phyloP scores from a whole-genome alignment of 73 alveolate species.

The Symbiodinium pilosum region DNA sequence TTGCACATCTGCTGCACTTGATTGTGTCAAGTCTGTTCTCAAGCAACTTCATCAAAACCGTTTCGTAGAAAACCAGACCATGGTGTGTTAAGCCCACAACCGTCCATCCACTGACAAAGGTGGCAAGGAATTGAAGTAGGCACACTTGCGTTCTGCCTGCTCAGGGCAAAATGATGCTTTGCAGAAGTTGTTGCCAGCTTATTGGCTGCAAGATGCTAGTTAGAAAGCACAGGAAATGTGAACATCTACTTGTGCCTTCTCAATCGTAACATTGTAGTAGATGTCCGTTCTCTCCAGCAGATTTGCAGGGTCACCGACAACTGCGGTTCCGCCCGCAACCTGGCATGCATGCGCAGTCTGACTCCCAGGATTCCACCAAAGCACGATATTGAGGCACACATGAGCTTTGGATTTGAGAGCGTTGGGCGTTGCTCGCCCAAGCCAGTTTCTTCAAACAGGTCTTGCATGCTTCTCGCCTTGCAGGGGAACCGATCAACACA shows the following conservation, averaged over 20 bases:
- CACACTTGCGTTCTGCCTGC: conserved; percentile 24
- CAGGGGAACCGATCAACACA: neutral
- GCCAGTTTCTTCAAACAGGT: neutral
- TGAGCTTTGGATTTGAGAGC: neutral
- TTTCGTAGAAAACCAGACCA: no score
- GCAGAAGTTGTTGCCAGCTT: no score
- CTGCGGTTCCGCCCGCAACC: conserved; percentile 33
- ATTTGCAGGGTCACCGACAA: conserved; percentile 33
- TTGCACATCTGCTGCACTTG: no score
- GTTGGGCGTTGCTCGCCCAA: neutral
- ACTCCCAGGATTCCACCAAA: neutral
- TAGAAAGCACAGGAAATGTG: no score
- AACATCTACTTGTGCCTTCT: no score
- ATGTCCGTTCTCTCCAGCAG: conserved; percentile 72
- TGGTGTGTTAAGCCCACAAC: neutral
- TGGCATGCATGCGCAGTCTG: no score
- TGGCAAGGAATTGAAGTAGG: conserved; percentile 22
- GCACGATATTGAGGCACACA: neutral
- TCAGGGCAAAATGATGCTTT: no score
- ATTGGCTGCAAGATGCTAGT: no score
- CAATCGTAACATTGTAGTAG: conserved; percentile 65
- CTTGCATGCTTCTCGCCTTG: neutral
- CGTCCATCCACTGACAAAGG: neutral
- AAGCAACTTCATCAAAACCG: no score
- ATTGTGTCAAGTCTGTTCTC: no score